phyloP scores from a whole-genome alignment of 495 filamentous ascomycete genomes.

The Podospora conica region DNA sequence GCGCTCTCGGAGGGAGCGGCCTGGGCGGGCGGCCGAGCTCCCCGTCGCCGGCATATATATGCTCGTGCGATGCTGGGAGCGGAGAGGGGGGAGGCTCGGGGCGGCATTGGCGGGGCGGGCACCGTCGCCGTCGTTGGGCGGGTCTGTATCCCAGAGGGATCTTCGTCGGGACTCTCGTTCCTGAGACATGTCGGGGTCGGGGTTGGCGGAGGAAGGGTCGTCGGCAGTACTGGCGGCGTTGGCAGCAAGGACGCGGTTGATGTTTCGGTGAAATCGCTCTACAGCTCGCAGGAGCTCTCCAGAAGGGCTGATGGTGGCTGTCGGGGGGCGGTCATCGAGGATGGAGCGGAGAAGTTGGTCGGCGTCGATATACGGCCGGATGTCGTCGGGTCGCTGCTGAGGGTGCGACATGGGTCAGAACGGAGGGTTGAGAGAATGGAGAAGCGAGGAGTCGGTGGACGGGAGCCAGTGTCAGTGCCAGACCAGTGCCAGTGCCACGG shows the following conservation, averaged over 20 bases:
- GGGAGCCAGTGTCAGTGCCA: not conserved
- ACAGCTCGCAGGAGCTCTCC: slow-evolving; percentile 41
- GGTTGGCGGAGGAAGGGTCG: slow-evolving; percentile 6
- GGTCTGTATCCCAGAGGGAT: slow-evolving; percentile 33
- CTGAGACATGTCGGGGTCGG: slow-evolving; percentile 33
- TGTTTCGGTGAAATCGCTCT: slow-evolving; percentile 35
- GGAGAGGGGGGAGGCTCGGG: slow-evolving; percentile 37
- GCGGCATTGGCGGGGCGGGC: slow-evolving; percentile 13
- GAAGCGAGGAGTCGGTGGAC: not conserved
- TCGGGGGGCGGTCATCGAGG: slow-evolving; percentile 32
- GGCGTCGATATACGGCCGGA: not conserved
- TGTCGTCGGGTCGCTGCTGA: not conserved
- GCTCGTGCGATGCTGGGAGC: slow-evolving; percentile 23
- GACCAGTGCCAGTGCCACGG: not conserved
- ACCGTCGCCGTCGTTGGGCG: slow-evolving; percentile 17
- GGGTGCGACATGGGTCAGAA: not conserved
- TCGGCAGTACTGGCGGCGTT: slow-evolving; percentile 8
- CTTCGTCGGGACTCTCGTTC: slow-evolving; percentile 31
- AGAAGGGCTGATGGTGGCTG: slow-evolving; percentile 33
- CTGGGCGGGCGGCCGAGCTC: slow-evolving; percentile 16
- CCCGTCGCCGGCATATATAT: slow-evolving; percentile 19
- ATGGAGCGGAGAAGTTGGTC: slow-evolving; percentile 16
- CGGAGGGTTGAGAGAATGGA: not conserved
- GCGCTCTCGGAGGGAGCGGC: slow-evolving; percentile 30
- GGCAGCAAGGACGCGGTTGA: slow-evolving; percentile 19